These are phyloP conservation scores for Dothideomycetes sp. DNA, from an alignment of 2,329 filamentous ascomycete genomes.

Conservation along the genomic window DNA sequence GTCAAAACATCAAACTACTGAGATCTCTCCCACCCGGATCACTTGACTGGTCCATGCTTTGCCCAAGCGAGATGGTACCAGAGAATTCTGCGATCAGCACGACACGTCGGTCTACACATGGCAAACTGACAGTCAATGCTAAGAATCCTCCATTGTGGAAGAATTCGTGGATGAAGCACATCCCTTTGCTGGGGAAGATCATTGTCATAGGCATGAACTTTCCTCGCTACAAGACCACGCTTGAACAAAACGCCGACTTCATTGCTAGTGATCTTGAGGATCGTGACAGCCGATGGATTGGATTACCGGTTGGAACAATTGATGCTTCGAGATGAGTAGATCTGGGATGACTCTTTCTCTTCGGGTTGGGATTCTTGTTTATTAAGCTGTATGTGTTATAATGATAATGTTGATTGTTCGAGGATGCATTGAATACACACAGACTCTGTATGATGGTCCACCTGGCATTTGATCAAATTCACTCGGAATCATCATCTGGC, in stretches of 20 bases:
- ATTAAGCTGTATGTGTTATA: too few species aligned
- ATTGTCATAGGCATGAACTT: conserved; percentile 24
- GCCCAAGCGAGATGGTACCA: conserved; percentile 29
- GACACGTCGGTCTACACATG: conserved; percentile 20
- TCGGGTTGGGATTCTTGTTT: too few species aligned
- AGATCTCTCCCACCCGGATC: conserved; percentile 22
- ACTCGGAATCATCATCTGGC: too few species aligned
- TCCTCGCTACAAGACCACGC: conserved; percentile 28
- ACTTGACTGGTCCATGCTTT: conserved; percentile 33
- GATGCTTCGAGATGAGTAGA: conserved; percentile 17
- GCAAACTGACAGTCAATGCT: conserved; percentile 24
- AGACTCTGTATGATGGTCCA: too few species aligned
- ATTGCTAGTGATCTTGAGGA: conserved; percentile 32
- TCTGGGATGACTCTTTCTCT: too few species aligned
- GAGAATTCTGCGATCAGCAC: conserved; percentile 25
- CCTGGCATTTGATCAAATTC: too few species aligned
- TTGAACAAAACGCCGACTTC: conserved; percentile 36
- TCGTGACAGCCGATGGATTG: conserved; percentile 24
- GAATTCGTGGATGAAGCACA: conserved; percentile 25
- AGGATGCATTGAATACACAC: too few species aligned
- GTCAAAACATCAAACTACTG: conserved; percentile 25
- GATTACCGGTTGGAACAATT: conserved; percentile 30
- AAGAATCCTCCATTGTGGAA: conserved; percentile 27
- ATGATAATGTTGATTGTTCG: too few species aligned
- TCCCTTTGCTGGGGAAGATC: conserved; percentile 27